Evolutionary conservation across 148 eudicot species (phyloP).

Genomic region (Euryodendron excelsum): DNA sequence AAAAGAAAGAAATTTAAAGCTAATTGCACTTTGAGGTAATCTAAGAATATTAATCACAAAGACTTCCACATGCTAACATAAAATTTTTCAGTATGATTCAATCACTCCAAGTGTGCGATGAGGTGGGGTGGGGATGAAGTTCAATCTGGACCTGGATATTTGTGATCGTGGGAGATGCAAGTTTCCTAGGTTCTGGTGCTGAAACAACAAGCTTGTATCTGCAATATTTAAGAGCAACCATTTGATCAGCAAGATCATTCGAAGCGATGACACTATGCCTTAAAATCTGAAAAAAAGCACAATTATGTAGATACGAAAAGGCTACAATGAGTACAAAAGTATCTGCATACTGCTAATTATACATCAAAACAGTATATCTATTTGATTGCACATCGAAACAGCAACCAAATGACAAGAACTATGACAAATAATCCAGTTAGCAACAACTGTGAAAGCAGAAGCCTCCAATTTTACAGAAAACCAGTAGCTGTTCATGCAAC

Average conservation of each 20-base stretch:
- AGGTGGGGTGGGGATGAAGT: background rate
- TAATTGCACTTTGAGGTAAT: background rate
- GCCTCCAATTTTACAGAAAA: background rate
- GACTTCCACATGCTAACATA: background rate
- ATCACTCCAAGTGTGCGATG: background rate
- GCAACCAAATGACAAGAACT: background rate
- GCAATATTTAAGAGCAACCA: conserved; percentile 25
- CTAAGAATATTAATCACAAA: background rate
- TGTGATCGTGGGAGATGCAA: conserved; percentile 76
- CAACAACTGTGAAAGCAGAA: background rate
- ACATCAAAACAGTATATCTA: background rate
- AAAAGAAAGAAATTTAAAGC: background rate
- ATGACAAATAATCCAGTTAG: background rate
- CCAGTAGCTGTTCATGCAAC: background rate
- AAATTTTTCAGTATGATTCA: background rate
- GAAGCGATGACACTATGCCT: background rate
- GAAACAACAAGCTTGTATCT: conserved; percentile 93
- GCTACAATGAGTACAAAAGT: background rate
- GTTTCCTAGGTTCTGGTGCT: conserved; percentile 75
- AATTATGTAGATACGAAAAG: background rate
- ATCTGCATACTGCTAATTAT: background rate
- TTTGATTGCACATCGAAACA: background rate
- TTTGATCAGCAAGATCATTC: background rate
- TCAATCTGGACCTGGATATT: conserved; percentile 74
- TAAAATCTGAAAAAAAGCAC: background rate